Percentiles rank a stretch among this genome's conserved stretches.
Evolutionary conservation across 2,329 filamentous ascomycete genomes (phyloP).

Genomic region (Talaromyces sp.): DNA sequence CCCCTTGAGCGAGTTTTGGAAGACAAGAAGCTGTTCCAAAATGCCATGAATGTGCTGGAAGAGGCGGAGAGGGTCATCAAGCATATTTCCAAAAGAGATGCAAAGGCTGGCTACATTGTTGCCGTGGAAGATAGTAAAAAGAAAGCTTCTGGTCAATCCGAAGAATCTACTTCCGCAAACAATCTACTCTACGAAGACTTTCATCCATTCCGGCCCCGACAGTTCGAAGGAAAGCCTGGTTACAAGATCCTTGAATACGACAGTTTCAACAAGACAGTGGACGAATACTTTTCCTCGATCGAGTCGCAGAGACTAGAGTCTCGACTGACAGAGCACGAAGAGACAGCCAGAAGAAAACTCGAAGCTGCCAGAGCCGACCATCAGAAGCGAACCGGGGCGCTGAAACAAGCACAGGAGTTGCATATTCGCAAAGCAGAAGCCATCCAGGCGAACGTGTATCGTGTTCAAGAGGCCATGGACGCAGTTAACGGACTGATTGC

Average conservation of each 20-base stretch:
- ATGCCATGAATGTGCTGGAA: constrained; percentile 61
- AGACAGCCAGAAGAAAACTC: constrained; percentile 73
- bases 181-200: constrained; percentile 83
- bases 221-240: constrained; percentile 63
- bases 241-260: constrained; percentile 69
- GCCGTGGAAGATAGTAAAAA: constrained; percentile 52
- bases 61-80: constrained; percentile 65
- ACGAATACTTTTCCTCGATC: constrained; percentile 95
- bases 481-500: constrained; percentile 86
- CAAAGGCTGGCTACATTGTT: constrained; percentile 79
- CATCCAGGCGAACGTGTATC: constrained; percentile 83
- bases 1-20: constrained; percentile 65
- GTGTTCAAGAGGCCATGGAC: constrained; percentile 87
- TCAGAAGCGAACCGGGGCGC: constrained; percentile 71
- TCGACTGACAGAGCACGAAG: constrained; percentile 72
- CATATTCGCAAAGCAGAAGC: constrained; percentile 85
- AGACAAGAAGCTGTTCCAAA: constrained; percentile 57
- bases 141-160: constrained; percentile 20
- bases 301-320: constrained; percentile 91
- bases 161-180: constrained; percentile 23
- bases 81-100: constrained; percentile 59
- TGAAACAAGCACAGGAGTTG: constrained; percentile 73
- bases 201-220: constrained; percentile 80
- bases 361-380: constrained; percentile 82
- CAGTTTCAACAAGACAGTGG: constrained; percentile 86